Base-by-base conservation (phyloP, 192 early-diverging fungal genomes). In the Backusella australiensis region DNA sequence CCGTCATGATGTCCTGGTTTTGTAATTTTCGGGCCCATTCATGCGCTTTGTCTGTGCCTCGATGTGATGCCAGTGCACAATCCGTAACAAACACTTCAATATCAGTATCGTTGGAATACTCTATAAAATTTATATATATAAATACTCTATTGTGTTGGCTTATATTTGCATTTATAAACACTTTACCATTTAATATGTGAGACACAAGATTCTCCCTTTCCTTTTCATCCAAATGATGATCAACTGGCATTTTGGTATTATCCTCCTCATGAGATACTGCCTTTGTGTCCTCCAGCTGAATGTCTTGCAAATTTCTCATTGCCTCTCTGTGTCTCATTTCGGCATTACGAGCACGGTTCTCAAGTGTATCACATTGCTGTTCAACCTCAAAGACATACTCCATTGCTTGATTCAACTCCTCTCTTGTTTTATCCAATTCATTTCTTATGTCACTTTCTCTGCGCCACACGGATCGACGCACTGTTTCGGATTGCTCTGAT, bases 1-100 rank as follows among this genome's bases (percentile, higher is more conserved):
- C 90, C 0, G 91, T 93, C 91, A 93, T 90, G 49, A 94, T 88
- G 75, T 94, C 93, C 81, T 94, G 92, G 32, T 84, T 82, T 73
- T 94, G 89, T 32, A 94, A 85, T 72, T 89, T 90, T 6, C 82
- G 78, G 1, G 89, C 77, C 93, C 93, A 94, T 74, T 94, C 91
- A 9, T 88, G 85, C 5, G 91, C 93, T 66, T 94, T 94, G 39
- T 94, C 92, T 23, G 82, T 49, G 32, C 85, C 86, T 6, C 93
- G 87, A 72, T 94, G 90, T 34, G 86, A 86, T 4, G 88, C 90
- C 29, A 84, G 68, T 23, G 91, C 92, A 36, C 86, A 87, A 67
- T 94, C 91, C 2, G 77, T 78, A 23, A 94, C 93, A 78, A 94
- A 82, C 34, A 92, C 91, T 44, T 92, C 88, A 41, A 94, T 94